phyloP scores from a whole-genome alignment of 129 eudicot genomes.

The Gnaphalium uliginosum region DNA sequence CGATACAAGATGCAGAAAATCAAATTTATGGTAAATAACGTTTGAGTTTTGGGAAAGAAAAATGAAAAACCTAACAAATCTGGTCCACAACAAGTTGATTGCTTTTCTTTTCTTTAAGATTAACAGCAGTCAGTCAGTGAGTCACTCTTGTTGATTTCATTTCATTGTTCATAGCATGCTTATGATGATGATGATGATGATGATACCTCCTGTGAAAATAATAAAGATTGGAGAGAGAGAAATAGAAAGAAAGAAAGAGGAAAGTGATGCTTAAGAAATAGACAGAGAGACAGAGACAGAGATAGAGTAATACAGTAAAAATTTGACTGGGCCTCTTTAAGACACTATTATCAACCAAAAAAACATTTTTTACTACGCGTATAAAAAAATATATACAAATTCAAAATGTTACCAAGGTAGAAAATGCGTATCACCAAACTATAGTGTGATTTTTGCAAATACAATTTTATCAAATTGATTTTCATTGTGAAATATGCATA shows the following conservation, averaged over 20 bases:
- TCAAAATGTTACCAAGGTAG: no score
- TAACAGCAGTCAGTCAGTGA: constrained; percentile 23
- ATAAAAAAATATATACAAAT: no score
- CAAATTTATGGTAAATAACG: constrained; percentile 26
- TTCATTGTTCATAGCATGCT: constrained; percentile 39
- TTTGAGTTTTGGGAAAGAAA: constrained; percentile 7
- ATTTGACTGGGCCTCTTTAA: constrained; percentile 39
- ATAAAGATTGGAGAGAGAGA: constrained; percentile 34
- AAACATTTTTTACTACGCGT: no score
- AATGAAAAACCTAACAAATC: constrained; percentile 42
- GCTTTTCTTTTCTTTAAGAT: not conserved
- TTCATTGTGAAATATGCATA: no score
- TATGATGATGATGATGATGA: constrained; percentile 27
- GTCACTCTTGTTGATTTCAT: not conserved
- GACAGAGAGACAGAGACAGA: constrained; percentile 39
- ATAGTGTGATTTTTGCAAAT: no score
- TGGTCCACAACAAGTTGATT: constrained; percentile 19
- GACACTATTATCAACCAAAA: not conserved
- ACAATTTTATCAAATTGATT: no score
- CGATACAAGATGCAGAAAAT: constrained; percentile 17
- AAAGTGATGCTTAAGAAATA: constrained; percentile 32
- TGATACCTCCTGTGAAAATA: constrained; percentile 27
- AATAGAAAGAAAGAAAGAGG: not conserved
- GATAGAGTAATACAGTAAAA: constrained; percentile 21
- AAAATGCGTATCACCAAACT: no score